Conservation (phyloP, 176 grass and related monocot species). For the Canna indica region DNA sequence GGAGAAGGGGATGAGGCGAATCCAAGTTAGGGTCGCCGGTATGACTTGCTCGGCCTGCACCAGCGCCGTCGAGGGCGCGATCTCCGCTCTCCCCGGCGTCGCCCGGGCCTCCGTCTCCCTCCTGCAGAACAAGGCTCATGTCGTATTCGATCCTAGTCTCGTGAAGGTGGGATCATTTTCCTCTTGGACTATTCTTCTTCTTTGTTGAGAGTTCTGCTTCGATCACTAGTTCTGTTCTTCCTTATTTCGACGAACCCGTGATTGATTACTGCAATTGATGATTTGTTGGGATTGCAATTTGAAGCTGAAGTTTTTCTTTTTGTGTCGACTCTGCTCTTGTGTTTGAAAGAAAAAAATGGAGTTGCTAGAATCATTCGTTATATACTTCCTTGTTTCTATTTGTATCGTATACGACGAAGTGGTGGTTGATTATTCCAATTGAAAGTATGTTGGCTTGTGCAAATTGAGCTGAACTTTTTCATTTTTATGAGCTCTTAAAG, state of each 20-base stretch:
- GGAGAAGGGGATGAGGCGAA: slow-evolving; percentile 29
- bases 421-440: neutral
- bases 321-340: no score
- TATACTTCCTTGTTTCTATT: neutral
- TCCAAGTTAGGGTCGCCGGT: slow-evolving; percentile 66
- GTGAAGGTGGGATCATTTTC: slow-evolving; percentile 39
- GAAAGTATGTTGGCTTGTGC: neutral
- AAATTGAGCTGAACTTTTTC: neutral
- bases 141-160: slow-evolving; percentile 75
- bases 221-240: neutral
- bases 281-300: neutral
- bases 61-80: slow-evolving; percentile 65
- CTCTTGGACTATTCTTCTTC: neutral
- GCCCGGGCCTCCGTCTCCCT: slow-evolving; percentile 51
- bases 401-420: neutral
- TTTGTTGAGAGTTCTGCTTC: neutral
- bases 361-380: neutral
- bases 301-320: neutral
- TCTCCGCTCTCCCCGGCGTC: slow-evolving; percentile 43
- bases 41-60: slow-evolving; percentile 98
- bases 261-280: neutral
- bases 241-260: neutral
- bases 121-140: slow-evolving; percentile 73
- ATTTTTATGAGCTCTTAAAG: neutral
- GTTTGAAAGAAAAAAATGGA: no score